Conservation (phyloP, 768 basidiomycete genomes). For the Suillus sp. region DNA sequence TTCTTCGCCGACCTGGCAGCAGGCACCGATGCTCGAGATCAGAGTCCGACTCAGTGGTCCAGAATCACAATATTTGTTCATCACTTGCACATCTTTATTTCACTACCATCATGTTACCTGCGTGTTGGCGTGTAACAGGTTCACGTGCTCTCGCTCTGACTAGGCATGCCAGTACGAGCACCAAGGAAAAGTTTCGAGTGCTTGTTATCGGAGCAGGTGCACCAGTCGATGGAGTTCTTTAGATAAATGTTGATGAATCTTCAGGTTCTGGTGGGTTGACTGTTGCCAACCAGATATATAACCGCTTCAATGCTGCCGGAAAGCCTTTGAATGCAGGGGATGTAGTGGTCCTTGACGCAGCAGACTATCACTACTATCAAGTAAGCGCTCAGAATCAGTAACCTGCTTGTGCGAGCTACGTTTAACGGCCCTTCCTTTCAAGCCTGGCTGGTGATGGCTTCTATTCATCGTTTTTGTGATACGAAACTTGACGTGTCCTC, state of each 20-base stretch:
- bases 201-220: slow-evolving; percentile 86
- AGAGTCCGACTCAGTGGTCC: no score
- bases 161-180: slow-evolving; percentile 28
- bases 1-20: neutral
- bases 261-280: slow-evolving; percentile 81
- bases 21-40: neutral
- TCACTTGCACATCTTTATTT: neutral
- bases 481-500: neutral
- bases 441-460: slow-evolving; percentile 84
- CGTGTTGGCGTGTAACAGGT: slow-evolving; percentile 14
- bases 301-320: slow-evolving; percentile 72
- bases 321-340: slow-evolving; percentile 71
- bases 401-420: slow-evolving; percentile 1
- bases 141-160: slow-evolving; percentile 15
- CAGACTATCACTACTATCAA: slow-evolving; percentile 85
- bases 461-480: neutral
- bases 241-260: slow-evolving; percentile 11
- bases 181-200: slow-evolving; percentile 70
- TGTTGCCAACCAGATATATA: slow-evolving; percentile 85
- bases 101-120: slow-evolving; percentile 17
- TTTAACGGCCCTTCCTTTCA: slow-evolving; percentile 12
- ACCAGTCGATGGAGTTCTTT: slow-evolving; percentile 19
- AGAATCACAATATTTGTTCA: neutral
- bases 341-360: slow-evolving; percentile 83
- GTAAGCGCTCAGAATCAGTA: slow-evolving; percentile 38